Conservation (phyloP, 2,329 filamentous ascomycete species). For the Penicillium sclerotiorum region DNA sequence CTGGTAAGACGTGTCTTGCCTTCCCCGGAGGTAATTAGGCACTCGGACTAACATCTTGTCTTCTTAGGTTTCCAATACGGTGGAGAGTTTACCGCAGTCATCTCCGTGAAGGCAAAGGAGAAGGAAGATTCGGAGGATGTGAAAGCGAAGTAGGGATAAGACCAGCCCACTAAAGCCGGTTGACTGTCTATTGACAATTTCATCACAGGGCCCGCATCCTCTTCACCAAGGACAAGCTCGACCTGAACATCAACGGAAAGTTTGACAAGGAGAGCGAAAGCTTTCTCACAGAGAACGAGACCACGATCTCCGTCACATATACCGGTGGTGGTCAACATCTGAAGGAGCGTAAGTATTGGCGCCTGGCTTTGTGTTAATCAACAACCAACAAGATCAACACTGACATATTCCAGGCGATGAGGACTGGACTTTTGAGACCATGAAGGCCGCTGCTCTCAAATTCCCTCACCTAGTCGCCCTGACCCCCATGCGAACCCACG, state of each 20-base stretch:
- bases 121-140: background rate
- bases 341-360: too few species aligned
- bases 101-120: constrained; percentile 3
- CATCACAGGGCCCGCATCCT: too few species aligned
- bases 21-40: too few species aligned
- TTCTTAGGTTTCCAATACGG: constrained; percentile 3
- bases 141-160: background rate
- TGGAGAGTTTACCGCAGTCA: constrained; percentile 1
- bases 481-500: background rate
- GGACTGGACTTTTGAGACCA: background rate
- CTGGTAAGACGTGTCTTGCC: too few species aligned
- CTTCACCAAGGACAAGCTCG: too few species aligned
- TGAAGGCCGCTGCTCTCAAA: background rate
- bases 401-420: background rate
- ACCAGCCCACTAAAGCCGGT: background rate
- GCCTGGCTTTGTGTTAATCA: too few species aligned
- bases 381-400: too few species aligned
- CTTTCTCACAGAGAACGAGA: constrained; percentile 1
- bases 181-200: too few species aligned
- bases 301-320: background rate
- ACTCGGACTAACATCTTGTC: background rate
- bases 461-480: constrained; percentile 2
- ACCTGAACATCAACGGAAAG: background rate
- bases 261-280: background rate
- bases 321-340: constrained; percentile 1